These are phyloP conservation scores for Leptographium radiaticola DNA, from an alignment of 2,329 filamentous ascomycete genomes.

Conservation along the genomic window DNA sequence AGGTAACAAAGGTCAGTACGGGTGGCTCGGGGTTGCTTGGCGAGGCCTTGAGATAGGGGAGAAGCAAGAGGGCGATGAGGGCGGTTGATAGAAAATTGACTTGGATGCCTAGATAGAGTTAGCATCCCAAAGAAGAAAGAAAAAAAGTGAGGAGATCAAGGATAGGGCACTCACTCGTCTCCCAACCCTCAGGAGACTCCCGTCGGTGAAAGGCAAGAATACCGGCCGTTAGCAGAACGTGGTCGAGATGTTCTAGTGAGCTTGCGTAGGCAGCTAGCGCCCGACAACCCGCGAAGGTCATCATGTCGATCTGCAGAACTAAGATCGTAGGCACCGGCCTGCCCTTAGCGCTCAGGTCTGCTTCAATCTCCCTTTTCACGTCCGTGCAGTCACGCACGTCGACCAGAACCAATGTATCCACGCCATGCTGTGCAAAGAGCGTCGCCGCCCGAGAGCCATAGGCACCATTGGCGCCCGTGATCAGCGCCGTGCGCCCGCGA, in stretches of 20 bases:
- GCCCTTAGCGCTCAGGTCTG: conserved; percentile 14
- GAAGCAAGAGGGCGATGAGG: conserved; percentile 19
- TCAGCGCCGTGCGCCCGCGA: conserved; percentile 21
- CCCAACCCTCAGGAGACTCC: conserved; percentile 25
- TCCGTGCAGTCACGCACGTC: conserved; percentile 20
- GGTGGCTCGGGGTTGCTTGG: conserved; percentile 18
- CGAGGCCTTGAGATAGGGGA: conserved; percentile 17
- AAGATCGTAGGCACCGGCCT: conserved; percentile 19
- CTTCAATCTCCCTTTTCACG: conserved; percentile 21
- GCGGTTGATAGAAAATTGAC: conserved; percentile 24
- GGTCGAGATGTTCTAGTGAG: conserved; percentile 19
- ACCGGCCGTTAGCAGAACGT: conserved; percentile 23
- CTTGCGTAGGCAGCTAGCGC: conserved; percentile 17
- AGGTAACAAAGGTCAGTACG: conserved; percentile 24
- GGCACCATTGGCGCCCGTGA: conserved; percentile 23
- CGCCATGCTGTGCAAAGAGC: conserved; percentile 20
- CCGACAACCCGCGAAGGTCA: conserved; percentile 22
- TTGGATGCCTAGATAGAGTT: conserved; percentile 14
- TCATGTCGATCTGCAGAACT: conserved; percentile 24
- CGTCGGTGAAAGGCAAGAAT: conserved; percentile 23
- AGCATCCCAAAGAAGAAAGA: not conserved
- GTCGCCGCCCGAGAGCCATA: conserved; percentile 23
- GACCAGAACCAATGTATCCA: conserved; percentile 22
- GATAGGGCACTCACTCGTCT: conserved; percentile 14
- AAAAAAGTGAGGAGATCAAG: not conserved